phyloP scores from a whole-genome alignment of 208 protist species.

The Trypanosoma scelopori region DNA sequence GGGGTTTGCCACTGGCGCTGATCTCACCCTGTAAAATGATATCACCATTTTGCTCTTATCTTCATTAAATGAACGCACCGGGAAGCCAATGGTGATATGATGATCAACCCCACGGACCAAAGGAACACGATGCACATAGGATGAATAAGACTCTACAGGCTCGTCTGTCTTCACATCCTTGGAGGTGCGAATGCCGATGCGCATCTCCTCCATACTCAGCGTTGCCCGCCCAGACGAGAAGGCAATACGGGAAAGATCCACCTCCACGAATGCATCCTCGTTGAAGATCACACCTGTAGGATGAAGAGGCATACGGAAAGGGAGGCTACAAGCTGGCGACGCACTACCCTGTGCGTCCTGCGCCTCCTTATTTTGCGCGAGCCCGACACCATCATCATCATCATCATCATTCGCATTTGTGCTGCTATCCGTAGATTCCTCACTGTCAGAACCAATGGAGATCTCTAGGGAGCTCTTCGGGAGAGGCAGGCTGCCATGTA shows the following conservation, averaged over 20 bases:
- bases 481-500: conserved; percentile 8
- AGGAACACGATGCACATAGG: conserved; percentile 81
- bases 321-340: background rate
- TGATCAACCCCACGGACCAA: conserved; percentile 42
- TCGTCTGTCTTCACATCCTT: conserved; percentile 76
- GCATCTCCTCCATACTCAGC: conserved; percentile 64
- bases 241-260: conserved; percentile 63
- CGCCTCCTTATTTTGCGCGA: background rate
- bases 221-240: conserved; percentile 65
- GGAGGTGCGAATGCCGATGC: conserved; percentile 69
- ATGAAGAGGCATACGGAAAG: conserved; percentile 9
- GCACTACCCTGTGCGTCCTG: background rate
- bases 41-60: conserved; percentile 73
- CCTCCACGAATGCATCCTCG: conserved; percentile 41
- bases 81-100: conserved; percentile 71
- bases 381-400: background rate
- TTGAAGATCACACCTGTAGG: background rate
- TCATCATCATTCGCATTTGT: conserved; percentile 7
- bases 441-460: conserved; percentile 17
- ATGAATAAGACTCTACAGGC: conserved; percentile 74
- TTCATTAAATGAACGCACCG: conserved; percentile 61
- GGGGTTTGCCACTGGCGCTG: conserved; percentile 32
- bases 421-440: conserved; percentile 8
- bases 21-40: conserved; percentile 73
- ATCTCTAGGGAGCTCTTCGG: conserved; percentile 8